These are phyloP conservation scores for Xylariaceae sp. DNA, from an alignment of 2,329 filamentous ascomycete species.

Conservation along the genomic window DNA sequence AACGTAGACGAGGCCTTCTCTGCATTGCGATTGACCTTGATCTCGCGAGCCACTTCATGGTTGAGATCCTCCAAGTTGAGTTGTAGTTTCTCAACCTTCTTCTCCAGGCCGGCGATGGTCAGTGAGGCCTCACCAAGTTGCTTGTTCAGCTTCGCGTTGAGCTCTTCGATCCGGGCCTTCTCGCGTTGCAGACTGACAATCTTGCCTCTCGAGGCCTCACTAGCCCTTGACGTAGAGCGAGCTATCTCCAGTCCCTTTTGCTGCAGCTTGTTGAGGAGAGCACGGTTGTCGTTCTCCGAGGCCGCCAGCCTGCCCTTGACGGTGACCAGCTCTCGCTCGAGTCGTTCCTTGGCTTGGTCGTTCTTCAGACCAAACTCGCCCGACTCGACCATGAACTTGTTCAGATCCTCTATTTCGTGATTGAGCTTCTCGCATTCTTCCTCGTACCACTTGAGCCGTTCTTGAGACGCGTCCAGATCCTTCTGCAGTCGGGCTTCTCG, in stretches of 20 bases:
- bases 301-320: conserved; percentile 83
- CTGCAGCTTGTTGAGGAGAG: conserved; percentile 92
- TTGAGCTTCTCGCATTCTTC: conserved; percentile 71
- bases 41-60: conserved; percentile 84
- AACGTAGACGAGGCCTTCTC: conserved; percentile 80
- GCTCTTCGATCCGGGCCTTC: conserved; percentile 76
- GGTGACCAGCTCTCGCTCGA: conserved; percentile 86
- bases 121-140: conserved; percentile 84
- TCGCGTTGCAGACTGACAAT: conserved; percentile 73
- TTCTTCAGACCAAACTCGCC: conserved; percentile 85
- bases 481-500: conserved; percentile 70
- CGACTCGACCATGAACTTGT: conserved; percentile 80
- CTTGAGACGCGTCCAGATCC: conserved; percentile 74
- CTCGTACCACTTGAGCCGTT: conserved; percentile 73
- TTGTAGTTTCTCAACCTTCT: conserved; percentile 88
- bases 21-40: conserved; percentile 81
- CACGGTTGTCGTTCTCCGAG: conserved; percentile 93
- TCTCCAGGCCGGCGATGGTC: conserved; percentile 76
- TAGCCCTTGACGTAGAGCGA: conserved; percentile 78
- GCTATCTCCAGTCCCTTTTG: conserved; percentile 97
- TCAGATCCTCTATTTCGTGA: conserved; percentile 76
- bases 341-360: conserved; percentile 88
- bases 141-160: conserved; percentile 72
- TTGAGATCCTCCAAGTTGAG: conserved; percentile 86
- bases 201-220: conserved; percentile 74